These are phyloP conservation scores for Tetrahymena thermophila DNA, from an alignment of 73 alveolate genomes.

Conservation along the genomic window DNA sequence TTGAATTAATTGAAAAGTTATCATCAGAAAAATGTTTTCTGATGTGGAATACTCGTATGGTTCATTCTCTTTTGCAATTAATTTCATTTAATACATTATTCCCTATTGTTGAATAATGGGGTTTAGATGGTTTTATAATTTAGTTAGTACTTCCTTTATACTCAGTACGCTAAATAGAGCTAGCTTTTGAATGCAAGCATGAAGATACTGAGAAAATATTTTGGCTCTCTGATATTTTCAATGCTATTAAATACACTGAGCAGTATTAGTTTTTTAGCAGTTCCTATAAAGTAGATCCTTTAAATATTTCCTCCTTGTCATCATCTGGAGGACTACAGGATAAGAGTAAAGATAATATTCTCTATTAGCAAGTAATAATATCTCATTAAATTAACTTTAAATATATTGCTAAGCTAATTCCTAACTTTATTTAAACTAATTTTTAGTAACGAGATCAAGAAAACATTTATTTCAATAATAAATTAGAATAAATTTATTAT, in stretches of 20 bases:
- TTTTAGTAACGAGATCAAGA: too few species aligned
- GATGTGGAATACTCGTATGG: not conserved
- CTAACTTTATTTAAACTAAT: not conserved
- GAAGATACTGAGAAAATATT: not conserved
- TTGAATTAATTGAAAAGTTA: not conserved
- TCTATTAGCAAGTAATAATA: not conserved
- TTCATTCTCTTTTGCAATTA: not conserved
- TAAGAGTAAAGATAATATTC: not conserved
- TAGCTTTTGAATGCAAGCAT: not conserved
- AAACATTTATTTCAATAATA: too few species aligned
- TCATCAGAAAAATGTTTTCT: not conserved
- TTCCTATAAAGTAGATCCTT: not conserved
- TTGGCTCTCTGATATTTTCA: not conserved
- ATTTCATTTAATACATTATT: not conserved
- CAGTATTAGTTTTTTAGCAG: not conserved
- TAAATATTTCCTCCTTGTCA: not conserved
- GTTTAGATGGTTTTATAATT: not conserved
- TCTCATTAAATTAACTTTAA: not conserved
- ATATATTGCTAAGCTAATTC: not conserved
- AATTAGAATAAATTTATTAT: too few species aligned
- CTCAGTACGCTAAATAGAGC: not conserved
- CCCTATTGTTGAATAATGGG: not conserved
- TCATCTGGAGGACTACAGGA: not conserved
- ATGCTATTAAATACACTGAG: not conserved
- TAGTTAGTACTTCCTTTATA: not conserved